These are phyloP conservation scores for Symmetrospora coprosmae DNA, from an alignment of 768 basidiomycete species.

Conservation along the genomic window DNA sequence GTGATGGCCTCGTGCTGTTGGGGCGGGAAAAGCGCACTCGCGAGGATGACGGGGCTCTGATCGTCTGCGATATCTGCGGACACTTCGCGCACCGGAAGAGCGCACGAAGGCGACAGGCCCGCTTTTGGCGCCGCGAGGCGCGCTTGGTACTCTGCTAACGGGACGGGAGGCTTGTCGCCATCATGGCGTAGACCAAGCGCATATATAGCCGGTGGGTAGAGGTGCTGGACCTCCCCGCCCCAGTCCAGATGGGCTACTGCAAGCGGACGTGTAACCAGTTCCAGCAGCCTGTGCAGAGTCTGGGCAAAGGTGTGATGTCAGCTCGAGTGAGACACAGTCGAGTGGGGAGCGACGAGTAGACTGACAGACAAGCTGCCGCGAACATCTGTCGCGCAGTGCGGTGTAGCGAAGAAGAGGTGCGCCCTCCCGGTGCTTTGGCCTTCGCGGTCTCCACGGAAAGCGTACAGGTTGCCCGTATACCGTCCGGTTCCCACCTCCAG, in stretches of 20 bases:
- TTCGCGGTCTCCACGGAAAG: no score
- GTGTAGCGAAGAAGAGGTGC: not conserved
- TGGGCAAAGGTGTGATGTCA: no score
- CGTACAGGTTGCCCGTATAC: no score
- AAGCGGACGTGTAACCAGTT: not conserved
- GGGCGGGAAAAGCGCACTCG: not conserved
- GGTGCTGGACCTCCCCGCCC: not conserved
- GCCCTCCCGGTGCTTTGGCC: no score
- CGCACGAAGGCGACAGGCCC: no score
- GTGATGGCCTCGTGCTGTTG: not conserved
- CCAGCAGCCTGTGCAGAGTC: not conserved
- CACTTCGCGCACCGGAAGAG: no score
- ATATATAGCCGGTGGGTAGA: not conserved
- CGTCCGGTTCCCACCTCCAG: not conserved
- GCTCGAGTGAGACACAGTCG: no score
- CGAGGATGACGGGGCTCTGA: not conserved
- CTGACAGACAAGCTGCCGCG: not conserved
- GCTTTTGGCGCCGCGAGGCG: no score
- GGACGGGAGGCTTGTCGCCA: not conserved
- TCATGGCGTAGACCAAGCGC: not conserved
- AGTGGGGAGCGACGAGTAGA: no score
- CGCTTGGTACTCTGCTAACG: no score
- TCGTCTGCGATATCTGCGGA: not conserved
- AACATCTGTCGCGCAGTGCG: not conserved
- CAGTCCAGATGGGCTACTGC: not conserved